A percentile compares a stretch with the other conserved stretches of the same genome.
These are phyloP conservation scores for Termitomyces sp. DNA, from an alignment of 768 basidiomycete genomes.

Conservation along the genomic window DNA sequence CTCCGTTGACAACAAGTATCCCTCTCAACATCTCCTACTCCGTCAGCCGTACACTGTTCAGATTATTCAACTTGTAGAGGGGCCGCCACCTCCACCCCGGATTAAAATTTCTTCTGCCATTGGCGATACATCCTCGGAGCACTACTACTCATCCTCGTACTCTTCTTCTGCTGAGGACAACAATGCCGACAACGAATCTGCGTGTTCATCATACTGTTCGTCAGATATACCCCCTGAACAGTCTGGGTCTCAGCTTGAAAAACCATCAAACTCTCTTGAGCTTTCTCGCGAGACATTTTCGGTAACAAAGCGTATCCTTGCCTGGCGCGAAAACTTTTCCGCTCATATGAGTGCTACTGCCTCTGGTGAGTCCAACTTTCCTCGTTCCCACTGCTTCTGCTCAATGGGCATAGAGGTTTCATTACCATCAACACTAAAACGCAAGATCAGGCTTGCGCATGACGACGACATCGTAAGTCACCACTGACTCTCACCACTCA, in stretches of 20 bases:
- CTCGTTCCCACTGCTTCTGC: slow-evolving; percentile 8
- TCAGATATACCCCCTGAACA: slow-evolving; percentile 48
- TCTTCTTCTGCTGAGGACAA: slow-evolving; percentile 27
- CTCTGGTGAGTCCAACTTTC: slow-evolving; percentile 32
- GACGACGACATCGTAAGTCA: slow-evolving; percentile 37
- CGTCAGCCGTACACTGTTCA: slow-evolving; percentile 50
- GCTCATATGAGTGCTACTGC: slow-evolving; percentile 37
- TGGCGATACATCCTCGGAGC: slow-evolving; percentile 30
- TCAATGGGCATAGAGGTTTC: slow-evolving; percentile 23
- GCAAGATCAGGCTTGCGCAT: slow-evolving; percentile 48
- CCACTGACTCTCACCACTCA: slow-evolving; percentile 3
- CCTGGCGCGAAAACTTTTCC: slow-evolving; percentile 64
- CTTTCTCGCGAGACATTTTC: slow-evolving; percentile 44
- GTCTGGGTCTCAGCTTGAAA: slow-evolving; percentile 19
- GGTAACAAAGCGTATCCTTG: slow-evolving; percentile 63
- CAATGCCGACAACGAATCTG: slow-evolving; percentile 40
- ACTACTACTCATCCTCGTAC: slow-evolving; percentile 37
- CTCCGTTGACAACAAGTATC: slow-evolving; percentile 27
- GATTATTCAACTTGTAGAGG: slow-evolving; percentile 76
- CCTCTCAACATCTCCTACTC: slow-evolving; percentile 41
- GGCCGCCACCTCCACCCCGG: slow-evolving; percentile 53
- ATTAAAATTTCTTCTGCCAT: slow-evolving; percentile 34
- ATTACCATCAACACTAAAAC: slow-evolving; percentile 39
- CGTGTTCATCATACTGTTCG: slow-evolving; percentile 69
- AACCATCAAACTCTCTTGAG: slow-evolving; percentile 20